Percentiles rank a stretch among this genome's conserved stretches.
phyloP scores from a whole-genome alignment of 139 green algal species.

The Chlamydomonas applanata region DNA sequence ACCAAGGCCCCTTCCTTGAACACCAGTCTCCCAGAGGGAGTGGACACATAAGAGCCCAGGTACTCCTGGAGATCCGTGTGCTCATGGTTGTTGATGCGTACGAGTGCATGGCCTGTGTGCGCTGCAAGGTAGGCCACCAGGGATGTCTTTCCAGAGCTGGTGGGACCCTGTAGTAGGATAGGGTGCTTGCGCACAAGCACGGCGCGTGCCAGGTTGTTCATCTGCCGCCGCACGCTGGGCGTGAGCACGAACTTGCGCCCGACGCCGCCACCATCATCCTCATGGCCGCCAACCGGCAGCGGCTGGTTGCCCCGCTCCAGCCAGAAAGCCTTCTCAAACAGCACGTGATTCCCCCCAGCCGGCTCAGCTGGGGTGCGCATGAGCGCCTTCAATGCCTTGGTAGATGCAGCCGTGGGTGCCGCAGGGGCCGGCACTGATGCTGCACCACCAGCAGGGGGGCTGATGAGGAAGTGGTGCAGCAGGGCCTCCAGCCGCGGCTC shows the following conservation, averaged over 20 bases:
- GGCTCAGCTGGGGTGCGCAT: constrained; percentile 45
- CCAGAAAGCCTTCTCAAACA: constrained; percentile 93
- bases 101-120: constrained; percentile 86
- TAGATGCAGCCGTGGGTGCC: neutral
- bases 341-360: constrained; percentile 48
- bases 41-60: constrained; percentile 85
- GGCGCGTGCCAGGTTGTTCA: constrained; percentile 89
- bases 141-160: constrained; percentile 94
- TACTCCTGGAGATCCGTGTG: constrained; percentile 99
- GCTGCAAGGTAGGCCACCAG: constrained; percentile 93
- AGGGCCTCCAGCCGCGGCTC: constrained; percentile 67
- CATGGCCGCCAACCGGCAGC: constrained; percentile 38
- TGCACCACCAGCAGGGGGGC: too few relatives aligned
- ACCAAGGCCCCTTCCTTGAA: constrained; percentile 95
- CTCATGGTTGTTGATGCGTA: constrained; percentile 99
- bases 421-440: neutral
- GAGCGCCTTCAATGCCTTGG: constrained; percentile 39
- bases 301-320: constrained; percentile 68
- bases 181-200: constrained; percentile 63
- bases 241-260: constrained; percentile 85
- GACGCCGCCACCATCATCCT: constrained; percentile 46
- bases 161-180: constrained; percentile 84
- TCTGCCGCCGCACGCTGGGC: constrained; percentile 68
- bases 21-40: constrained; percentile 68
- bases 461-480: constrained; percentile 33